Percentiles rank a stretch among this genome's conserved stretches.
Evolutionary conservation across 2,329 filamentous ascomycete genomes (phyloP).

Genomic region (Aspergillus persii): DNA sequence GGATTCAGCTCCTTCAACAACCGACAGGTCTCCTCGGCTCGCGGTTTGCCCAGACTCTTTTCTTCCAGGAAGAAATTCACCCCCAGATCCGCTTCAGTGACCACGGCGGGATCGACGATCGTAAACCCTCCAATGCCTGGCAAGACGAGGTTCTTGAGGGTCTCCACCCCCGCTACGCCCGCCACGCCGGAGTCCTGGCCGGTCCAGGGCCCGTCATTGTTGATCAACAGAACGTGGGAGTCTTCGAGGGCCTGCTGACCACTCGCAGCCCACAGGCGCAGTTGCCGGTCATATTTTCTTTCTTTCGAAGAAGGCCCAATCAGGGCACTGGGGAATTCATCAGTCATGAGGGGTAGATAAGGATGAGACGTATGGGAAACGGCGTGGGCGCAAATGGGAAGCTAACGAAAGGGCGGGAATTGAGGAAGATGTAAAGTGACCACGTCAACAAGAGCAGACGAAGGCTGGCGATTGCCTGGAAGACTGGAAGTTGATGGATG

Average conservation of each 20-base stretch:
- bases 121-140: slow-evolving; percentile 90
- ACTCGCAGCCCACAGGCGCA: slow-evolving; percentile 89
- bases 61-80: slow-evolving; percentile 97
- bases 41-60: slow-evolving; percentile 68
- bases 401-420: no score
- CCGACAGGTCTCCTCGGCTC: slow-evolving; percentile 74
- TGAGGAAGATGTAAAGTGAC: no score
- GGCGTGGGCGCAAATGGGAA: no score
- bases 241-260: slow-evolving; percentile 89
- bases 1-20: slow-evolving; percentile 86
- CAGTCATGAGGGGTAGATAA: slow-evolving; percentile 30
- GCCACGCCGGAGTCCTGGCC: slow-evolving; percentile 51
- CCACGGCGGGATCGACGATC: slow-evolving; percentile 75
- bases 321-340: slow-evolving; percentile 34
- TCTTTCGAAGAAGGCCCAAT: slow-evolving; percentile 59
- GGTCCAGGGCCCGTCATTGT: slow-evolving; percentile 55
- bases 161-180: slow-evolving; percentile 86
- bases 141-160: slow-evolving; percentile 94
- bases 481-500: no score
- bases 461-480: not conserved
- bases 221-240: slow-evolving; percentile 86
- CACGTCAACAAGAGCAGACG: no score
- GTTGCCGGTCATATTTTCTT: slow-evolving; percentile 88
- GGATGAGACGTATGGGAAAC: not conserved
- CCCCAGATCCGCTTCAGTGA: slow-evolving; percentile 80